Evolutionary conservation across 192 early-diverging fungal species (phyloP), one percentile per base, ranked within the genome.

Genomic region (Mortierella alpina): DNA sequence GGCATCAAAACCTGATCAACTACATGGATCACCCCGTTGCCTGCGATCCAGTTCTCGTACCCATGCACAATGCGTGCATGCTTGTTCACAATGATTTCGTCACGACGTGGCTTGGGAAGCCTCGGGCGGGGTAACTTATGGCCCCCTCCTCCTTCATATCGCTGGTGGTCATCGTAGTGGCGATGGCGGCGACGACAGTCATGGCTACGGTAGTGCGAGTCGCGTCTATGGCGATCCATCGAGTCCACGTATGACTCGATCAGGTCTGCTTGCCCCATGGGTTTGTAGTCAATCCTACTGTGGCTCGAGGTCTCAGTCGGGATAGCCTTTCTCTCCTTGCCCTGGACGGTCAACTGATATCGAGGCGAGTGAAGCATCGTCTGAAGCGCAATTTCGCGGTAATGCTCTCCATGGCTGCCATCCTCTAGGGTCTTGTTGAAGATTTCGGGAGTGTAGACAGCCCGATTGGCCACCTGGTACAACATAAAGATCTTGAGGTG

Each of bases 1-100:
- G 84, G 85, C 46, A 63, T 65, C 49, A 89, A 58, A 4, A 89
- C 68, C 23, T 70, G 68, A 41, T 85, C 76, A 0, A 84, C 62
- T 0, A 87, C 84, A 63, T 89, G 86, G n/a, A 89, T 76, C 18
- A 72, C 76, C 7, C 83, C 84, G 22, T 83, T 79, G 40, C 83
- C 84, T 6, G 84, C 88, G 22, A 66, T 53, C 41, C 84, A 71
- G 66, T 88, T 84, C 44, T 80, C 82, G 22, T 67, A 18, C 47
- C 71, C 75, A 1, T 65, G 22, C 1, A 73, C 0, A 1, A 78
- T 50, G 7, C 22, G 50, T 17, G 62, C 68, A 6, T 78, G 60
- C 10, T 44, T 40, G 57, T 77, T 77, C 10, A 77, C 50, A 51
- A 77, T 5, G 13, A 77, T 78, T 41, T 70, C 68, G 18, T 70